These are phyloP conservation scores for Erythrophleum ivorense DNA, from an alignment of 331 rosid species.

Conservation along the genomic window DNA sequence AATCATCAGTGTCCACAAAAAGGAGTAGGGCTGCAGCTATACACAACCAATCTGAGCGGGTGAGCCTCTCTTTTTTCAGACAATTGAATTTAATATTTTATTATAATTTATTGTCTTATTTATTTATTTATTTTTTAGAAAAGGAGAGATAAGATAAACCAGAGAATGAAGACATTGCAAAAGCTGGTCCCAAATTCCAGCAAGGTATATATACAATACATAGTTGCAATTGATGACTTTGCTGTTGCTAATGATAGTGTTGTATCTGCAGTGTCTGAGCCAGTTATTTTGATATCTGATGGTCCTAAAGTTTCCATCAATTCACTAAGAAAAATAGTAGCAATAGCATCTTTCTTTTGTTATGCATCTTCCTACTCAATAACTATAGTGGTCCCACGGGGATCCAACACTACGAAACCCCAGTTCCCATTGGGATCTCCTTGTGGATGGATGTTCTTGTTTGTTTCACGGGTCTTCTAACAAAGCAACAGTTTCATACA, in stretches of 20 bases:
- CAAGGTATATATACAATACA: constrained; percentile 54
- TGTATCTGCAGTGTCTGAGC: constrained; percentile 24
- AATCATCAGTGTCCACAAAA: constrained; percentile 57
- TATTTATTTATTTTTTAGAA: constrained; percentile 48
- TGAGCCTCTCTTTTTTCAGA: constrained; percentile 7
- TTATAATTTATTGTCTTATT: background rate
- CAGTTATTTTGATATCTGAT: constrained; percentile 9
- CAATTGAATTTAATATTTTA: background rate
- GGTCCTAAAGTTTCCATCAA: background rate
- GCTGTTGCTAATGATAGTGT: constrained; percentile 22
- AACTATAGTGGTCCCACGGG: constrained; percentile 36
- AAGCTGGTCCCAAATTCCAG: constrained; percentile 90
- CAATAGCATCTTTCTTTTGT: constrained; percentile 1
- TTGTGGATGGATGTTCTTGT: too few relatives aligned
- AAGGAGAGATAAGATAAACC: constrained; percentile 83
- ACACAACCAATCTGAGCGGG: constrained; percentile 82
- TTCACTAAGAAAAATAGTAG: constrained; percentile 21
- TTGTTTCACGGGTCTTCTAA: too few relatives aligned
- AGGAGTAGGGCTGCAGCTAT: constrained; percentile 68
- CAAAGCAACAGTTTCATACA: too few relatives aligned
- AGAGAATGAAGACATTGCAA: constrained; percentile 76
- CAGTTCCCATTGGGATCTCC: background rate
- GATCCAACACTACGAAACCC: constrained; percentile 32
- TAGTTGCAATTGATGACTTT: constrained; percentile 18
- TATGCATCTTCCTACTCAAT: constrained; percentile 22